phyloP scores from a whole-genome alignment of 192 early-diverging fungal species.

The Obelidium mucronatum region DNA sequence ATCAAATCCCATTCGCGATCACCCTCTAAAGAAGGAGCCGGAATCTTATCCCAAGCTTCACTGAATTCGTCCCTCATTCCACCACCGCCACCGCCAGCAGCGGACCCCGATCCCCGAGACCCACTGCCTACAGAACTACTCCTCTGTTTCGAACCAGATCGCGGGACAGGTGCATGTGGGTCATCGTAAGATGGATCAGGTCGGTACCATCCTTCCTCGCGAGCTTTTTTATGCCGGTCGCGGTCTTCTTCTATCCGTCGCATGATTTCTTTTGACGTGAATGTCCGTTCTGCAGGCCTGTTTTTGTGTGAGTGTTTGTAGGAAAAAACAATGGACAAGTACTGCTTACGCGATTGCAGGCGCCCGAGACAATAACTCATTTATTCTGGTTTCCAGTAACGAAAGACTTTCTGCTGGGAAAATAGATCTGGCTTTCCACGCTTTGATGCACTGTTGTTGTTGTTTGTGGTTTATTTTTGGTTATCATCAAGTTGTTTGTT shows the following conservation, averaged over 20 bases:
- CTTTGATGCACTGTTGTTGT: constrained; percentile 23
- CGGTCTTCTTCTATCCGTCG: constrained; percentile 64
- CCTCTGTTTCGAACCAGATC: background rate
- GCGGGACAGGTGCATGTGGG: background rate
- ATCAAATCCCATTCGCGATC: constrained; percentile 22
- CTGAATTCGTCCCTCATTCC: constrained; percentile 39
- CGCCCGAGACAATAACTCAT: background rate
- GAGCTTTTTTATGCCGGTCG: constrained; percentile 58
- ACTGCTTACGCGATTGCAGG: constrained; percentile 9
- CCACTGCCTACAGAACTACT: background rate
- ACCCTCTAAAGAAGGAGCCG: background rate
- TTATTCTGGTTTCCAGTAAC: background rate
- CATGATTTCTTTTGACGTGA: constrained; percentile 56
- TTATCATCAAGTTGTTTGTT: background rate
- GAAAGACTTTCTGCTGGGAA: background rate
- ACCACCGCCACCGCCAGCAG: background rate
- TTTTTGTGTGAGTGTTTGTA: background rate
- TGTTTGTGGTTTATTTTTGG: background rate
- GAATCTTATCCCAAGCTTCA: constrained; percentile 53
- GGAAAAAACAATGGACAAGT: background rate
- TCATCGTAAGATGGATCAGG: constrained; percentile 14
- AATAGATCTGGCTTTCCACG: background rate
- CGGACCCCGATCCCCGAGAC: background rate
- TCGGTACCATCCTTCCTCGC: constrained; percentile 62
- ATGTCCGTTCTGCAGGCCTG: constrained; percentile 36